A percentile compares a stretch with the other conserved stretches of the same genome.
phyloP scores from a whole-genome alignment of 2,329 filamentous ascomycete species.

The Hymenoscyphus salicellus region DNA sequence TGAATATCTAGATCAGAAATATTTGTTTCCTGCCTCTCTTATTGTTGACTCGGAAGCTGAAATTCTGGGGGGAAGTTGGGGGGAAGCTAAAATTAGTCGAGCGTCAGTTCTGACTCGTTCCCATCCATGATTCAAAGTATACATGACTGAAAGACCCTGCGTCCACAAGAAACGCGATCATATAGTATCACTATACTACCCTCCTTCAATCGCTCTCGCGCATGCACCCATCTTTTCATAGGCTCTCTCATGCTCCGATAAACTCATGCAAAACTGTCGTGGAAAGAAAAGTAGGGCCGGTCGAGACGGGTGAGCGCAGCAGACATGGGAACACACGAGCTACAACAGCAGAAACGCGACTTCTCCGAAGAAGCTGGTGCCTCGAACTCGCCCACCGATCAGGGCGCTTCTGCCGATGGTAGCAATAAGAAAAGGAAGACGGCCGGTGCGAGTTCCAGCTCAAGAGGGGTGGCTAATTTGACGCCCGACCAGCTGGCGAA shows the following conservation, averaged over 20 bases:
- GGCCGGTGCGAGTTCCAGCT: slow-evolving; percentile 55
- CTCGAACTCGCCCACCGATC: slow-evolving; percentile 15
- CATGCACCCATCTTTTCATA: neutral
- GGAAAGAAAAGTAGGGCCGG: slow-evolving; percentile 2
- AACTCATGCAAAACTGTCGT: neutral
- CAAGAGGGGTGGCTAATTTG: slow-evolving; percentile 76
- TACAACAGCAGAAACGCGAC: slow-evolving; percentile 21
- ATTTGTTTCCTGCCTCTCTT: too few species aligned
- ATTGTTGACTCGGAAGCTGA: neutral
- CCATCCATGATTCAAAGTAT: neutral
- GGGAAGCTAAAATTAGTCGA: slow-evolving; percentile 3
- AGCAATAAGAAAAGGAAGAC: slow-evolving; percentile 39
- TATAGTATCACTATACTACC: neutral
- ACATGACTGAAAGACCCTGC: slow-evolving; percentile 3
- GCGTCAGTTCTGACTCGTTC: neutral
- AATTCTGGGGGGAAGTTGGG: neutral
- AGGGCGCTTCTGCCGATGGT: neutral
- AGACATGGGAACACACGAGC: slow-evolving; percentile 13
- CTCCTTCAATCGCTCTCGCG: neutral
- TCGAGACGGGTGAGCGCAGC: slow-evolving; percentile 11
- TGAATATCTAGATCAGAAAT: too few species aligned
- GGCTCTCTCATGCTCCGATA: neutral
- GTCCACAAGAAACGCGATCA: neutral
- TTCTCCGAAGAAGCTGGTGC: slow-evolving; percentile 24
- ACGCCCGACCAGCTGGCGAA: slow-evolving; percentile 84